Conservation (phyloP, 805 yeast genomes). For the Hanseniaspora pseudoguilliermondii region DNA sequence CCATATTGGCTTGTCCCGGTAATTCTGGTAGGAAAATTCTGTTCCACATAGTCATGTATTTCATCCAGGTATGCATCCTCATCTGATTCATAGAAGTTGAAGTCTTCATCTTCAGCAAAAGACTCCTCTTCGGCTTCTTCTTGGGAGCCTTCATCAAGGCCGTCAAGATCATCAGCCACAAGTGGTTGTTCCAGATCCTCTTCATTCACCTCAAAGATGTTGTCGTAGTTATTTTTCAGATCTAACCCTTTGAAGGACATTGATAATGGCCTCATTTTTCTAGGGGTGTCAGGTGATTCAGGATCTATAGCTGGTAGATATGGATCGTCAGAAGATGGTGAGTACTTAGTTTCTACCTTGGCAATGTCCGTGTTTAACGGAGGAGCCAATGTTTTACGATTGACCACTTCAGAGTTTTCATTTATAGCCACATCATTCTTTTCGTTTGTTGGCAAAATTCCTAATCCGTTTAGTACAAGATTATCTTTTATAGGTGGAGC, state of each 20-base stretch:
- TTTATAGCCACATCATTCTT: neutral
- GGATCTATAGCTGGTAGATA: conserved; percentile 3
- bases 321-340: neutral
- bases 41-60: conserved; percentile 3
- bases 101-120: neutral
- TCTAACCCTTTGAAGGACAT: conserved; percentile 13
- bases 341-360: neutral
- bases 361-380: neutral
- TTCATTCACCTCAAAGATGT: neutral
- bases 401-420: neutral
- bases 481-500: neutral
- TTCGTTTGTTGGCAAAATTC: neutral
- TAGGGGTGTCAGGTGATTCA: conserved; percentile 1
- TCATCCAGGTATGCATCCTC: neutral
- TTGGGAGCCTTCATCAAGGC: neutral
- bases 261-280: conserved; percentile 6
- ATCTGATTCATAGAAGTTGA: conserved; percentile 6
- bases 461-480: neutral
- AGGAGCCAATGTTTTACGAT: neutral
- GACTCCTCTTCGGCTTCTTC: neutral
- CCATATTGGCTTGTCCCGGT: neutral
- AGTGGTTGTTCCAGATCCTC: neutral
- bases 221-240: neutral
- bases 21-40: neutral
- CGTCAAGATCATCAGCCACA: neutral